Evolutionary conservation across 2,329 filamentous ascomycete genomes (phyloP).

Genomic region (Botrytis fabae): DNA sequence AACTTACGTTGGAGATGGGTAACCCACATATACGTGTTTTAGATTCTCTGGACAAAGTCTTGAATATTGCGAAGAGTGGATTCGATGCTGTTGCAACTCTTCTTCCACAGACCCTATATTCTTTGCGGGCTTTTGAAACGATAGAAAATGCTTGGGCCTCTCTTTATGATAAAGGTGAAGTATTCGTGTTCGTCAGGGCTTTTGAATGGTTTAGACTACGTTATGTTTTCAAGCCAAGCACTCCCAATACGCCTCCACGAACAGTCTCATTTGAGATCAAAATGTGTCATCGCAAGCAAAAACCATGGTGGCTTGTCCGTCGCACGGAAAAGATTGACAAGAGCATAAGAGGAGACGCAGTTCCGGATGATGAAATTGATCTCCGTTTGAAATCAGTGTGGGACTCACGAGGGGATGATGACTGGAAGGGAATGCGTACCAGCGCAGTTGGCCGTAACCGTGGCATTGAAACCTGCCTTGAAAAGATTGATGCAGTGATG

Average conservation of each 20-base stretch:
- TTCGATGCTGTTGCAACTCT: conserved; percentile 55
- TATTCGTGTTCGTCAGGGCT: conserved; percentile 54
- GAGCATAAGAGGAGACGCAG: conserved; percentile 21
- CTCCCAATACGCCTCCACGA: conserved; percentile 37
- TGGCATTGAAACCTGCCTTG: conserved; percentile 43
- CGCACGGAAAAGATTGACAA: conserved; percentile 36
- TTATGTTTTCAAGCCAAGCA: conserved; percentile 47
- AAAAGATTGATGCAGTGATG: conserved; percentile 36
- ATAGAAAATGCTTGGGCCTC: conserved; percentile 57
- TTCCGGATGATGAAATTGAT: conserved; percentile 41
- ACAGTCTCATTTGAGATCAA: conserved; percentile 55
- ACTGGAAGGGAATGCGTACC: conserved; percentile 51
- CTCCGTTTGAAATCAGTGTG: conserved; percentile 49
- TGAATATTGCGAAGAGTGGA: conserved; percentile 52
- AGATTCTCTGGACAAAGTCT: conserved; percentile 57
- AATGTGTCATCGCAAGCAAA: conserved; percentile 50
- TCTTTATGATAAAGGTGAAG: conserved; percentile 46
- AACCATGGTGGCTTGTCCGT: conserved; percentile 41
- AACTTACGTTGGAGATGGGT: conserved; percentile 57
- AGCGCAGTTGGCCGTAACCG: conserved; percentile 49
- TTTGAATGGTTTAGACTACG: conserved; percentile 59
- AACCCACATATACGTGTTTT: conserved; percentile 69
- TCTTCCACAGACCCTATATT: conserved; percentile 61
- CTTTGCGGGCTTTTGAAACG: conserved; percentile 61
- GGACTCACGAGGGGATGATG: conserved; percentile 44